A percentile compares a stretch with the other conserved stretches of the same genome.
These are phyloP conservation scores for Aspergillus chevalieri DNA, from an alignment of 2,329 filamentous ascomycete genomes.

Conservation along the genomic window DNA sequence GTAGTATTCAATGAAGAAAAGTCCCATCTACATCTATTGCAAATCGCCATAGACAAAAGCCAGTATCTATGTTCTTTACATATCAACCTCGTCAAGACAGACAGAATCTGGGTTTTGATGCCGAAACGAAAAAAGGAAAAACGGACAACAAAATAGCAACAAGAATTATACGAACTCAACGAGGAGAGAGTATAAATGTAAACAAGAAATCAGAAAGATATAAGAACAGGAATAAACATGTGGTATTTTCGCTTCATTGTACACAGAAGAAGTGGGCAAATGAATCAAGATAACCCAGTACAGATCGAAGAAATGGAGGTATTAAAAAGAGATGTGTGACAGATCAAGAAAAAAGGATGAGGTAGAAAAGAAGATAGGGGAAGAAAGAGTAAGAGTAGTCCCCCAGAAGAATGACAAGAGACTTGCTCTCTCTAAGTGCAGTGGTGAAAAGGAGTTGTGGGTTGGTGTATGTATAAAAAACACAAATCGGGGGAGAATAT, in stretches of 20 bases:
- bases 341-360: not conserved
- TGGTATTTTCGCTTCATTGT: slow-evolving; percentile 40
- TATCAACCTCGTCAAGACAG: not conserved
- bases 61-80: slow-evolving; percentile 8
- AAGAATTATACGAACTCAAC: not conserved
- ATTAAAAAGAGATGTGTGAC: slow-evolving; percentile 10
- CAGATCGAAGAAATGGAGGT: slow-evolving; percentile 14
- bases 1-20: slow-evolving; percentile 29
- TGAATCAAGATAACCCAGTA: slow-evolving; percentile 10
- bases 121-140: not conserved
- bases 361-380: not conserved
- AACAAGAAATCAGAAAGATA: slow-evolving; percentile 11
- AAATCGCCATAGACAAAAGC: too few species aligned
- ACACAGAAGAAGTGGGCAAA: slow-evolving; percentile 24
- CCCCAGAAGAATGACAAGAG: not conserved
- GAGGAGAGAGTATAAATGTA: slow-evolving; percentile 5
- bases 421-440: not conserved
- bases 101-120: not conserved
- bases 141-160: not conserved
- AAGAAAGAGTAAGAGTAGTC: not conserved
- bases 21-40: not conserved
- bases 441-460: not conserved
- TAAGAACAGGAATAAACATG: slow-evolving; percentile 20
- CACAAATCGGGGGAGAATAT: not conserved
- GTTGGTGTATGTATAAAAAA: not conserved